Evolutionary conservation across 1,284 basidiomycete genomes (phyloP), one percentile per base, ranked within the genome.

Genomic region (Peniophora sp.): DNA sequence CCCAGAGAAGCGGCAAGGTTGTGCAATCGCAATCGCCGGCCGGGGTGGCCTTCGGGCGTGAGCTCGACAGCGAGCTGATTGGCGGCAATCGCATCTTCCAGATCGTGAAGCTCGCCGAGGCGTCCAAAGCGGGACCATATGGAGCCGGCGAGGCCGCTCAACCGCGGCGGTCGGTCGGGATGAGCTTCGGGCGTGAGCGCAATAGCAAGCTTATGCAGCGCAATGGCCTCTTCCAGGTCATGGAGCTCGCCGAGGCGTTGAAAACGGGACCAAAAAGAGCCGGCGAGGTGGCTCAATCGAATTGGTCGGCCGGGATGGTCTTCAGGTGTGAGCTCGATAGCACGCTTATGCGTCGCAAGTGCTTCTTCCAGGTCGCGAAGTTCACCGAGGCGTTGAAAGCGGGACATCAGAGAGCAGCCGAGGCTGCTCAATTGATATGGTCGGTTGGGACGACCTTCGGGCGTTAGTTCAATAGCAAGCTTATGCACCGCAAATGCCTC

Each of bases 111-210:
- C 1, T 43, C 22, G 3, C 56, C 56, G 10, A 54, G 22, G 39
- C 48, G 55, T 12, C 58, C 53, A 45, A 60, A 62, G 36, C 62
- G 62, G 35, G 60, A 53, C 44, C 59, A 57, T 42, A 66, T 48
- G 3, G 64, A 59, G 32, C 48, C 55, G 15, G 64, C 66, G 32
- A 68, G 51, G 41, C 58, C 57, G 48, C 56, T 54, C 23, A 65
- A 50, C 9, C 55, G 50, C 47, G 22, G 23, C 9, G 47, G 36
- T 42, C 47, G 36, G 24, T 49, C 24, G 15, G 51, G 46, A 24
- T 52, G 44, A 10, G 39, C 53, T 2, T 48, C 23, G 11, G 46
- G 24, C 15, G 45, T 46, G 12, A 52, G 14, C 3, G 23, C 27
- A 2, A 46, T 15, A 11, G 53, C 45, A 11, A 48, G 18, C 5